Base-by-base conservation (phyloP, 1,139 yeast genomes). In the Yamadazyma aaseri region DNA sequence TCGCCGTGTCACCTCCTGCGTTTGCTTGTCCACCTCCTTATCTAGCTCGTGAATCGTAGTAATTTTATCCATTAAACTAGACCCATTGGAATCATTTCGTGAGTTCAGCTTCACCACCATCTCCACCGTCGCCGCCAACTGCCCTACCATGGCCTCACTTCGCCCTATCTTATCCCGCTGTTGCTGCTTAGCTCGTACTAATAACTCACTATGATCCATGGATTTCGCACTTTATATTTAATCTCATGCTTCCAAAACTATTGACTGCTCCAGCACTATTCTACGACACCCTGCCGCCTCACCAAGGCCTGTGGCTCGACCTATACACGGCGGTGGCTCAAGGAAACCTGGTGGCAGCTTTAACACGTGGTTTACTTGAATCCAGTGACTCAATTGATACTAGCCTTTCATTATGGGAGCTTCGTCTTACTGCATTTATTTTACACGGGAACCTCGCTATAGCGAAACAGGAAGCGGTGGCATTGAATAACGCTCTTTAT, bases 1-100 rank as follows among this genome's bases (percentile, higher is more conserved):
- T 33, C 50, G 58, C n/a, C 29, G 33, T 1, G 58, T 50, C 9
- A 63, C 49, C 33, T 59, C 65, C 23, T 53, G 53, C 33, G 68
- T 40, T 39, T 68, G 74, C 11, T 49, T 46, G 36, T 65, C 65
- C 10, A 70, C 66, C 26, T 65, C 65, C 4, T 48, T 36, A 45
- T 70, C 64, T 14, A 70, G 48, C 31, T 66, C 63, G 37, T 67
- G 73, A 8, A 70, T 65, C 7, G 74, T 68, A n/a, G 69, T 56
- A 36, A 69, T 65, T 44, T 69, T 69, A 39, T 69, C 74, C 8
- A 69, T 39, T 6, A 64, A 45, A 1, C 60, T 44, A 1, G 68
- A 47, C 7, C 59, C 53, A 25, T 50, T 49, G 13, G 39, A 44
- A n/a, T 46, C 45, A 31, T 42, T 40, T 26, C 33, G 34, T 7